Evolutionary conservation across 108 stramenopile genomes (phyloP).

Genomic region (Epithemia pelagica): DNA sequence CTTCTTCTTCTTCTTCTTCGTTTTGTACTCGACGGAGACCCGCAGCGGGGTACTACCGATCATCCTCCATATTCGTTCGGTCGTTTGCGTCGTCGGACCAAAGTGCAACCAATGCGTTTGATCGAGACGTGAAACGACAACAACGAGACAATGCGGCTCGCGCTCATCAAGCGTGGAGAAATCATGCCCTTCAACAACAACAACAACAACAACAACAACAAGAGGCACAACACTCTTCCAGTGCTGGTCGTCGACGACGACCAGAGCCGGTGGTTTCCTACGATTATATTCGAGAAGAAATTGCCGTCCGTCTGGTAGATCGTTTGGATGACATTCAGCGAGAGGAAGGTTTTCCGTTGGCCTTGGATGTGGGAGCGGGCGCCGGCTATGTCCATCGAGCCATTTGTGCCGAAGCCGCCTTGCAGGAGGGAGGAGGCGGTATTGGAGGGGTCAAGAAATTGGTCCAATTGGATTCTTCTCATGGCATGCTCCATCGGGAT

Average conservation of each 20-base stretch:
- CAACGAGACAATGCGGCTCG: constrained; percentile 65
- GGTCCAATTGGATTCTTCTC: constrained; percentile 68
- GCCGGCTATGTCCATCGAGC: constrained; percentile 57
- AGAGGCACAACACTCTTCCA: not conserved
- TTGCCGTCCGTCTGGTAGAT: constrained; percentile 68
- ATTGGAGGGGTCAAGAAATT: constrained; percentile 79
- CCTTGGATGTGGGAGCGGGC: constrained; percentile 73
- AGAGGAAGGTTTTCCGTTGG: constrained; percentile 68
- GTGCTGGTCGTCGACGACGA: not conserved
- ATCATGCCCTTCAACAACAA: not conserved
- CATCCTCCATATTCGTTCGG: no score
- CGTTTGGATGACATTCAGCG: constrained; percentile 77
- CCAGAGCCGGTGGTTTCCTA: constrained; percentile 37
- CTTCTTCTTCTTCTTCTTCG: no score
- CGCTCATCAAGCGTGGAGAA: constrained; percentile 25
- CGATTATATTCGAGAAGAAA: constrained; percentile 76
- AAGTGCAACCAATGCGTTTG: constrained; percentile 41
- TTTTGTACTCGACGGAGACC: no score
- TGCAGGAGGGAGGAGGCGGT: constrained; percentile 56
- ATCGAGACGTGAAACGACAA: constrained; percentile 50
- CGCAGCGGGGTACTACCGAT: no score
- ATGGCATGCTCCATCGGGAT: constrained; percentile 58
- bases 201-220: constrained; percentile 3
- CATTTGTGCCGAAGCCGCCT: constrained; percentile 48
- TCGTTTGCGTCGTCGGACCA: no score